These are phyloP conservation scores for Hortaea werneckii DNA, from an alignment of 2,329 filamentous ascomycete species.

Conservation along the genomic window DNA sequence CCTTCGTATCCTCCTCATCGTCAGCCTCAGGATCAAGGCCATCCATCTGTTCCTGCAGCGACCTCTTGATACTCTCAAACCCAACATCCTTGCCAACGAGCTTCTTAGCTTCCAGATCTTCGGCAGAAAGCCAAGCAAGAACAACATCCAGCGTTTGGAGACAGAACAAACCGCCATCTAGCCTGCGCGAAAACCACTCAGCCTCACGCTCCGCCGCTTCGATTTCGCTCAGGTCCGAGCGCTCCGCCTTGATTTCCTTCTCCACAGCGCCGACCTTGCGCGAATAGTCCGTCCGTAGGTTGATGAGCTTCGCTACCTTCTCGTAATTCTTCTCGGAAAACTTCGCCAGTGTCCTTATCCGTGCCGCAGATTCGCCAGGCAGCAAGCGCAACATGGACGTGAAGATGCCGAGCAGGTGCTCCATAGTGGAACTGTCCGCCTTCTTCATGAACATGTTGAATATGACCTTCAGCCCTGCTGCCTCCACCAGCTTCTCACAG, in stretches of 20 bases:
- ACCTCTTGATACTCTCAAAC: slow-evolving; percentile 51
- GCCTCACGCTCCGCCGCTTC: slow-evolving; percentile 53
- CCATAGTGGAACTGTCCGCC: slow-evolving; percentile 54
- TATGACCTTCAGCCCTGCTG: slow-evolving; percentile 70
- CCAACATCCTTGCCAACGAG: slow-evolving; percentile 43
- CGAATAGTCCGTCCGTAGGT: slow-evolving; percentile 61
- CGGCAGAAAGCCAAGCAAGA: slow-evolving; percentile 81
- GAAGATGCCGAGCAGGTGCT: slow-evolving; percentile 79
- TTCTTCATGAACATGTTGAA: slow-evolving; percentile 87
- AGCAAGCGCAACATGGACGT: slow-evolving; percentile 69
- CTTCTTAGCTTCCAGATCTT: slow-evolving; percentile 63
- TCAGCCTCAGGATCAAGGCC: slow-evolving; percentile 45
- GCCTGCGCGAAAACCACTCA: slow-evolving; percentile 62
- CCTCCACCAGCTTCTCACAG: slow-evolving; percentile 69
- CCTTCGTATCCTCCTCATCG: slow-evolving; percentile 43
- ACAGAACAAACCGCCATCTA: slow-evolving; percentile 77
- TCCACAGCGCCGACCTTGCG: slow-evolving; percentile 54
- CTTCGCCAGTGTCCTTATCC: slow-evolving; percentile 81
- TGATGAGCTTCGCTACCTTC: slow-evolving; percentile 65
- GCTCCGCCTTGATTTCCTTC: slow-evolving; percentile 50
- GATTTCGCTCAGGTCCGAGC: slow-evolving; percentile 43
- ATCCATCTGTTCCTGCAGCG: slow-evolving; percentile 59
- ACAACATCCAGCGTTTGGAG: slow-evolving; percentile 77
- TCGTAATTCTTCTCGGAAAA: slow-evolving; percentile 92
- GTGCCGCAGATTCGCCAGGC: slow-evolving; percentile 63